phyloP scores from a whole-genome alignment of 164 flowering plant genomes.

The Malania oleifera region DNA sequence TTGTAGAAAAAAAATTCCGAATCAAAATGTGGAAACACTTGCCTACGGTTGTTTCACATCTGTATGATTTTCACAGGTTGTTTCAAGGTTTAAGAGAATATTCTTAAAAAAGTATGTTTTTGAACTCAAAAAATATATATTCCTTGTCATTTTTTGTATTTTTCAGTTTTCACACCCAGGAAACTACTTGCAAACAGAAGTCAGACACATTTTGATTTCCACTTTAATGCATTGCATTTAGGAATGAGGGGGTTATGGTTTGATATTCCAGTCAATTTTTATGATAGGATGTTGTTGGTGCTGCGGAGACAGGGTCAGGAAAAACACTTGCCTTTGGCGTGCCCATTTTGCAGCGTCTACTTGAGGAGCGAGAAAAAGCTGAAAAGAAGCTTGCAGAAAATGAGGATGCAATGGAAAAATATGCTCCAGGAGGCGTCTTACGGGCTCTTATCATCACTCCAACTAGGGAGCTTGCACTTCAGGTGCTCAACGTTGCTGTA shows the following conservation, averaged over 20 bases:
- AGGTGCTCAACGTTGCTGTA: constrained; percentile 38
- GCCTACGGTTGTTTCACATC: too few species aligned
- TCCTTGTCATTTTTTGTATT: background rate
- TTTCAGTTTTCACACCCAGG: background rate
- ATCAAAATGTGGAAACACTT: background rate
- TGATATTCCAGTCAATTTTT: background rate
- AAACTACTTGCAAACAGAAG: background rate
- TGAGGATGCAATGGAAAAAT: constrained; percentile 36
- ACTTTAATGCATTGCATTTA: background rate
- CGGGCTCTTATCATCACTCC: constrained; percentile 90
- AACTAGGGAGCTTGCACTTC: constrained; percentile 94
- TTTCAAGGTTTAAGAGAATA: too few species aligned
- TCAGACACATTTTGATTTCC: background rate
- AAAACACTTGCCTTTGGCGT: constrained; percentile 97
- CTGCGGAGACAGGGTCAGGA: constrained; percentile 98
- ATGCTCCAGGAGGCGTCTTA: constrained; percentile 41
- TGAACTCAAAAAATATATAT: background rate
- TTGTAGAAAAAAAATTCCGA: background rate
- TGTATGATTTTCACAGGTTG: too few species aligned
- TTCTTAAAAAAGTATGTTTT: background rate
- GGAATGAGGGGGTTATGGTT: constrained; percentile 1
- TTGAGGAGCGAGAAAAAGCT: constrained; percentile 73
- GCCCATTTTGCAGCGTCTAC: constrained; percentile 87
- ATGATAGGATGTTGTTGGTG: constrained; percentile 87
- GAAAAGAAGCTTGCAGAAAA: constrained; percentile 30